Conservation (phyloP, 2,329 filamentous ascomycete species). For the Amesomyces nigricolor region DNA sequence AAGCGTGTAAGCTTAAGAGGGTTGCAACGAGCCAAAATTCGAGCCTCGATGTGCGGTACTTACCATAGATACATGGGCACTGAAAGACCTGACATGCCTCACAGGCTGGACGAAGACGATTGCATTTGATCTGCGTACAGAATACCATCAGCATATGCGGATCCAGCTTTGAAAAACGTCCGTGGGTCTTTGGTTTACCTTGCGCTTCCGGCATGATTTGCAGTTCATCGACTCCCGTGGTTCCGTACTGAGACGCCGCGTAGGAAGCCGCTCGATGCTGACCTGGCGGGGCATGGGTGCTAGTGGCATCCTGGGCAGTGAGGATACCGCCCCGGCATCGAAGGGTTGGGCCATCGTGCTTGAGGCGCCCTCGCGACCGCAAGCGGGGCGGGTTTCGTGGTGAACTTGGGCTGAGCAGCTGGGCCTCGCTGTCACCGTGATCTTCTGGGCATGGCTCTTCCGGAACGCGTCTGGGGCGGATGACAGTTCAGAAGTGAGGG, state of each 20-base stretch:
- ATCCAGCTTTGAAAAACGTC: neutral
- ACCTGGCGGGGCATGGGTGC: conserved; percentile 66
- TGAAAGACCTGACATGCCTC: conserved; percentile 88
- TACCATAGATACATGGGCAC: conserved; percentile 83
- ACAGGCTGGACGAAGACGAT: conserved; percentile 74
- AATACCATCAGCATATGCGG: neutral
- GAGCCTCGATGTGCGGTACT: conserved; percentile 25
- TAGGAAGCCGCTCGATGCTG: conserved; percentile 72
- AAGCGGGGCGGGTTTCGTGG: neutral
- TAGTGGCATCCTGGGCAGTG: conserved; percentile 41
- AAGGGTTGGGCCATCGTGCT: conserved; percentile 38
- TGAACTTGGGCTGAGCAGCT: neutral
- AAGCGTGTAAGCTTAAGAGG: neutral
- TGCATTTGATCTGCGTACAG: conserved; percentile 74
- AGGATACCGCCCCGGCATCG: conserved; percentile 39
- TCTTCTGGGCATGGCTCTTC: conserved; percentile 11
- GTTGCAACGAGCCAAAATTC: neutral
- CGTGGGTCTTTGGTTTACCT: conserved; percentile 50
- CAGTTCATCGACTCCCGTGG: conserved; percentile 91
- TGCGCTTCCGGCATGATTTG: conserved; percentile 88
- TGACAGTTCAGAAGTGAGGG: neutral
- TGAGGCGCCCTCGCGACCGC: neutral
- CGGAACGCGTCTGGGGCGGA: neutral
- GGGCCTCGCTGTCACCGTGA: conserved; percentile 7
- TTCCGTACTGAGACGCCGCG: conserved; percentile 65